Base-by-base conservation (phyloP, 345 rosid genomes). In the Populus nigra region DNA sequence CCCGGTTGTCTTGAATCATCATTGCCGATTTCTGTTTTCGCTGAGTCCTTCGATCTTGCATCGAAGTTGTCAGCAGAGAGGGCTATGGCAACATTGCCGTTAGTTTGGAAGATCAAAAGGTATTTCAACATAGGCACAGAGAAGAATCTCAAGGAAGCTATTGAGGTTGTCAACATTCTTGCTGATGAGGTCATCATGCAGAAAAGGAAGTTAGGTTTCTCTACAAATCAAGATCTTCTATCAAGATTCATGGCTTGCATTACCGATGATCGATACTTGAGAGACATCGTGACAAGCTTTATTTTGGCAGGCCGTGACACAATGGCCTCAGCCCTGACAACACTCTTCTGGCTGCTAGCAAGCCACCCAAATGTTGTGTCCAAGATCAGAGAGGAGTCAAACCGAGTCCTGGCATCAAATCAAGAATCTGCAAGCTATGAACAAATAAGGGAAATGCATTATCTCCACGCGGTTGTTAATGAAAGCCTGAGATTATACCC, bases 211-310 rank as follows among this genome's bases (percentile, higher is more conserved):
- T 68, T 76, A 49, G 89, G 85, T 13, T 73, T 78, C 53, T 83
- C 76, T 18, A 71, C 71, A 2, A 87, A 84, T 4, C 73, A 85
- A 63, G 97, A 91, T 86, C 90, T 92, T 17, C 70, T 92, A 3
- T 89, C 94, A 43, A 90, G 94, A 29, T 91, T 92, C 85, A 88
- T 92, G 91, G 65, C 75, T 3, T 82, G 83, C 13, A 75, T 88
- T 5, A 77, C 65, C 43, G 90, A 87, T 15, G 92, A 86, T 3
- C 77, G 80, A 6, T 86, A 80, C 67, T 73, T 92, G 39, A 79
- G 92, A 61, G 97, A 92, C 71, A 89, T 92, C 78, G 88, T 92
- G 1, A 84, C 88, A 39, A 92, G 95, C 78, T 92, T 92, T 69
- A 69, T 90, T 6, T 68, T 90, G 53, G 88, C 93, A n/a, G 89